Base-by-base conservation (phyloP, 768 basidiomycete species). In the Termitomyces sp. region DNA sequence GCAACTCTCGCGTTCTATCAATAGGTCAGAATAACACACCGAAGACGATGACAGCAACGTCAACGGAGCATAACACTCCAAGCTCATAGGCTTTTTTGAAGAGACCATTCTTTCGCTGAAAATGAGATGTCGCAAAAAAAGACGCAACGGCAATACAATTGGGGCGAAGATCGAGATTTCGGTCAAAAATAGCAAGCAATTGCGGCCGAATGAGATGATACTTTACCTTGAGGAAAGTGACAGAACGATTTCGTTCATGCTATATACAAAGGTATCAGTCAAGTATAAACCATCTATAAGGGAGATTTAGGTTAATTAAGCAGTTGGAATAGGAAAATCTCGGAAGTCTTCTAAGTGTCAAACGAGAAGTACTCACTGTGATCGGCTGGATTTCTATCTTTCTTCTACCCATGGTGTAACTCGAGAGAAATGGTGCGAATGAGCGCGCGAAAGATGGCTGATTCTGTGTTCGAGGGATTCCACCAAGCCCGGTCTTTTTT, bases 71-170 rank as follows among this genome's bases (percentile, higher is more conserved):
- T 46, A 94, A 83, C 2, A 94, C 92, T 14, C 91, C 92, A 63
- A 94, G 88, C 74, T 94, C 92, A 70, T 92, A 92, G 0, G 92
- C 92, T 70, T 93, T 94, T 74, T 94, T 93, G 86, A 94, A 94
- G 62, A 94, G 85, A 6, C 92, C 92, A 63, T 91, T 91, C 79
- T 94, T 93, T 69, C 92, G 85, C 92, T 94, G 76, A 51, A 64
- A 63, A 67, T 51, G n/a, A 32, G 25, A 9, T 14, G 31, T 25
- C 25, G 40, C 42, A 61, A 60, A 61, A 54, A 56, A 56, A 56
- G 55, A 56, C 31, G 25, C 42, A 45, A 42, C 64, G 59, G 60
- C 70, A 72, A 81, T 77, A 76, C 61, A 60, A 65, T 58, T 56
- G 52, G 34, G 34, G 31, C 54, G 57, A 64, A 71, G 73, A 77